Conservation (phyloP, 495 filamentous ascomycete genomes). For the Delitschia confertaspora region DNA sequence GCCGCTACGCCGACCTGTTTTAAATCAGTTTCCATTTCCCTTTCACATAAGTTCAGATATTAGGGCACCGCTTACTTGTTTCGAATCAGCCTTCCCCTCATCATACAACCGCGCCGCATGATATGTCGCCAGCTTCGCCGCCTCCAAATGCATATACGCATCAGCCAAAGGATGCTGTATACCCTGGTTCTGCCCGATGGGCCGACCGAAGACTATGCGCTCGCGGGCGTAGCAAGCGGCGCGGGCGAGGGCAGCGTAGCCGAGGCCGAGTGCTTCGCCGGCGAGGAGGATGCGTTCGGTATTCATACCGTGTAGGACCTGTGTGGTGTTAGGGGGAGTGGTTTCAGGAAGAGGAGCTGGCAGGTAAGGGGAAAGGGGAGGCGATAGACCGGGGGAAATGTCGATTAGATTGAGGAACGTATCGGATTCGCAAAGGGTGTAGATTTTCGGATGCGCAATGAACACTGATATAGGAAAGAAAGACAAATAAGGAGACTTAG, state of each 20-base stretch:
- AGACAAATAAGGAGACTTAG: not conserved
- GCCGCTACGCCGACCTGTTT: slow-evolving; percentile 61
- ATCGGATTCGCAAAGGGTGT: too few relatives aligned
- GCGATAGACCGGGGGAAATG: not conserved
- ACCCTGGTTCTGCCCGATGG: slow-evolving; percentile 67
- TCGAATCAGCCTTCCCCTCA: slow-evolving; percentile 38
- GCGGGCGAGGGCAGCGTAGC: slow-evolving; percentile 59
- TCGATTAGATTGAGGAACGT: too few relatives aligned
- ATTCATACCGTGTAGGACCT: slow-evolving; percentile 74
- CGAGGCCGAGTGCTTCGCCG: slow-evolving; percentile 68
- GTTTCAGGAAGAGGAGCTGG: not conserved
- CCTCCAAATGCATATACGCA: slow-evolving; percentile 70
- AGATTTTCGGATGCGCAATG: too few relatives aligned
- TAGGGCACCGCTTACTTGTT: too few relatives aligned
- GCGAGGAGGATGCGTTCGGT: slow-evolving; percentile 69
- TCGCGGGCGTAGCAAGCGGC: slow-evolving; percentile 60
- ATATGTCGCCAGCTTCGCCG: slow-evolving; percentile 68
- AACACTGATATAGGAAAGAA: not conserved
- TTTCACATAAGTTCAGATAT: too few relatives aligned
- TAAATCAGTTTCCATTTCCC: too few relatives aligned
- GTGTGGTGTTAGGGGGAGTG: not conserved
- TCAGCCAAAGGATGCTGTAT: slow-evolving; percentile 67
- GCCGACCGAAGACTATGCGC: slow-evolving; percentile 58
- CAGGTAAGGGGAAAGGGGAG: not conserved
- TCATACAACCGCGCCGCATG: slow-evolving; percentile 70